Evolutionary conservation across 2,329 filamentous ascomycete genomes (phyloP).

Genomic region (Myriosclerotinia curreyana): DNA sequence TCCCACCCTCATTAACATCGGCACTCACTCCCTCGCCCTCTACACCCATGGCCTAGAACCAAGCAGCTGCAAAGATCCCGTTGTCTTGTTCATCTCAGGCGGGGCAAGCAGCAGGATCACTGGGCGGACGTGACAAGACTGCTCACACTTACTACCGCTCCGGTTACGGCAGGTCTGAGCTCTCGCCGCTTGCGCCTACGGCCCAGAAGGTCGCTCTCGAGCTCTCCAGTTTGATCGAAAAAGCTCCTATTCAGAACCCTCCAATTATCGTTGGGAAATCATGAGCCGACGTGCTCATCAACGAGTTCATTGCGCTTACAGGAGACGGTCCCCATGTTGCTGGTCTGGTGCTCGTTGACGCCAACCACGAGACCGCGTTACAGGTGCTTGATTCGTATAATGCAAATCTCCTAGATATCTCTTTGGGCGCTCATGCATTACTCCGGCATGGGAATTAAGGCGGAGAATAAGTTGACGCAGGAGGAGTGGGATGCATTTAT

Average conservation of each 20-base stretch:
- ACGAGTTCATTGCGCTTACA: constrained; percentile 25
- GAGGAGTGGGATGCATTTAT: constrained; percentile 26
- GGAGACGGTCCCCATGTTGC: constrained; percentile 22
- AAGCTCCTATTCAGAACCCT: constrained; percentile 22
- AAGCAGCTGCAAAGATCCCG: background rate
- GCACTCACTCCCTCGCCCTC: constrained; percentile 28
- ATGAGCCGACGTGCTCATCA: constrained; percentile 24
- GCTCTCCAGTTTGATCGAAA: constrained; percentile 24
- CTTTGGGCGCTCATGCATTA: constrained; percentile 18
- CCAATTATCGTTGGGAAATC: constrained; percentile 30
- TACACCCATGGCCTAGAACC: constrained; percentile 25
- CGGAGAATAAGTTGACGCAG: constrained; percentile 24
- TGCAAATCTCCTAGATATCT: constrained; percentile 18
- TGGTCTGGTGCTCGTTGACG: constrained; percentile 30
- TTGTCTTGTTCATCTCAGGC: background rate
- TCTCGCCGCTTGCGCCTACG: constrained; percentile 24
- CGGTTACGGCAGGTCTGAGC: constrained; percentile 24
- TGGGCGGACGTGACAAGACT: constrained; percentile 27
- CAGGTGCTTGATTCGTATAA: constrained; percentile 24
- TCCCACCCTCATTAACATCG: constrained; percentile 24
- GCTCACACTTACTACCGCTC: constrained; percentile 29
- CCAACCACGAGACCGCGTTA: constrained; percentile 28
- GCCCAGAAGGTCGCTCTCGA: constrained; percentile 29
- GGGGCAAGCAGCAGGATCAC: constrained; percentile 12
- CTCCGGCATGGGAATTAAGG: constrained; percentile 4